Conservation (phyloP, 1,284 basidiomycete species). For the Sanghuangporus weigelae region DNA sequence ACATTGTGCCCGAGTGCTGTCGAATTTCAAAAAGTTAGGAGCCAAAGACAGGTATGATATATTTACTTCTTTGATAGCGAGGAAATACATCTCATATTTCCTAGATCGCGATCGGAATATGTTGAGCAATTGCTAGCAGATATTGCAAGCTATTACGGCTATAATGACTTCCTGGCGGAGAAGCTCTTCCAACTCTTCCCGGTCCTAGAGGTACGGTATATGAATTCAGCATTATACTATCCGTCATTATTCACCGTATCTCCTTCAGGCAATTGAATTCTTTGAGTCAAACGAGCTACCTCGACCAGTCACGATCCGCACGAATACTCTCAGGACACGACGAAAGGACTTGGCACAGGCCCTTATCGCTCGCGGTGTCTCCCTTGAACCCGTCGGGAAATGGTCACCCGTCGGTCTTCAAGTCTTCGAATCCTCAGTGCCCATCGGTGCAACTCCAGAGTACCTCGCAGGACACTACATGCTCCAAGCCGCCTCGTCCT, state of each 20-base stretch:
- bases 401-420: constrained; percentile 99
- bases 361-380: constrained; percentile 94
- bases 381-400: constrained; percentile 96
- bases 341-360: constrained; percentile 93
- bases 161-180: constrained; percentile 93
- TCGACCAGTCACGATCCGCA: constrained; percentile 95
- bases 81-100: constrained; percentile 11
- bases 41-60: constrained; percentile 58
- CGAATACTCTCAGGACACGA: constrained; percentile 93
- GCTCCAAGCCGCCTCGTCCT: constrained; percentile 98
- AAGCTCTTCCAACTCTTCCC: constrained; percentile 95
- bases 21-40: constrained; percentile 67
- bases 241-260: constrained; percentile 14
- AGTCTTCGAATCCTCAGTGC: constrained; percentile 94
- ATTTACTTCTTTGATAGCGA: not conserved
- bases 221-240: constrained; percentile 1
- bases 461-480: constrained; percentile 99
- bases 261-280: constrained; percentile 87
- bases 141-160: constrained; percentile 94
- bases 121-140: constrained; percentile 84
- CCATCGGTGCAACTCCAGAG: constrained; percentile 97
- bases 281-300: constrained; percentile 98
- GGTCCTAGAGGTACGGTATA: constrained; percentile 70
- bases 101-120: constrained; percentile 84
- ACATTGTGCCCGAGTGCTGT: constrained; percentile 78